Evolutionary conservation across 768 basidiomycete species (phyloP), one percentile per base, ranked within the genome.

Genomic region (Lentinula raphanica): DNA sequence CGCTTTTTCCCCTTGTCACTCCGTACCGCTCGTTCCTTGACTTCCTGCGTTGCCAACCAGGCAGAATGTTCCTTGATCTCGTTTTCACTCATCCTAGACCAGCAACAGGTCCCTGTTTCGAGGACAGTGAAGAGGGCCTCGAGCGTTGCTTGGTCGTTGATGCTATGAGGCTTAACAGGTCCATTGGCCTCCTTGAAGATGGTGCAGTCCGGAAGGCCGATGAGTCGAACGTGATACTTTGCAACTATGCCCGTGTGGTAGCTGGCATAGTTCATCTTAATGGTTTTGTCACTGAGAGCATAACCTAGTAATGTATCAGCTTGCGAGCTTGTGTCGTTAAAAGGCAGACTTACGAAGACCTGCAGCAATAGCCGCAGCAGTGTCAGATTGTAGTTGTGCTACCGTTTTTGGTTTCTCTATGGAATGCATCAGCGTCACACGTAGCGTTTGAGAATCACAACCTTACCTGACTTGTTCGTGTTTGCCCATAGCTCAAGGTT

Each of bases 261-360:
- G 44, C 55, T 60, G 1, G 35, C 54, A 46, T 63, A 65, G 42
- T 62, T 62, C 65, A 66, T 64, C 3, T 15, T 32, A 1, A 50
- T 45, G 3, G 58, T 57, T 6, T 31, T 40, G 11, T 36, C 50
- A 19, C 35, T 19, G 1, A 48, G 40, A 13, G 60, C 40, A 0
- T n/a, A 13, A 27, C 42, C 62, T 65, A 29, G 39, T 53, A 17
- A 32, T 36, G 6, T 19, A 49, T 56, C 32, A 19, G 51, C n/a
- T n/a, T 6, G 11, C 8, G 9, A 51, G n/a, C 31, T 1, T n/a
- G 23, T 32, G 27, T 3, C 3, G 17, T 21, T 12, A 1, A 7
- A 25, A 51, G 29, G 17, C 6, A 21, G 28, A 60, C 60, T 46
- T 23, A 65, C 59, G 49, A 9, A 65, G 61, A 9, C 51, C 55